Evolutionary conservation across 1,139 yeast genomes (phyloP).

Genomic region (Yamadazyma trypodendri): DNA sequence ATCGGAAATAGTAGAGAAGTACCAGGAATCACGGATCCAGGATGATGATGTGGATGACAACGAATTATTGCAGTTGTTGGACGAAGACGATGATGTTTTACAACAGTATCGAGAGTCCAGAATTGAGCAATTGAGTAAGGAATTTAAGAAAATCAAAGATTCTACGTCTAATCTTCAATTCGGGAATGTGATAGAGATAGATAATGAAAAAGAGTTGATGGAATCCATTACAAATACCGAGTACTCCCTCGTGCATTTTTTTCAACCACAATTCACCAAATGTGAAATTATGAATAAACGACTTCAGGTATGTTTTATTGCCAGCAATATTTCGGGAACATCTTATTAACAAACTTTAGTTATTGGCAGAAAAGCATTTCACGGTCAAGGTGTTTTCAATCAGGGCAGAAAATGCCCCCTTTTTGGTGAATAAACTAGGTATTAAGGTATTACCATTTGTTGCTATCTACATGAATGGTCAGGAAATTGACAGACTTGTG

Average conservation of each 20-base stretch:
- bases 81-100: constrained; percentile 31
- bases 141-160: constrained; percentile 39
- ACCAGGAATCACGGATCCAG: constrained; percentile 36
- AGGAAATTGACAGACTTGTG: constrained; percentile 55
- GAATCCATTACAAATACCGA: constrained; percentile 44
- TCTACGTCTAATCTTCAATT: constrained; percentile 21
- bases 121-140: constrained; percentile 46
- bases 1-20: constrained; percentile 36
- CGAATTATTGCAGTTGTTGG: constrained; percentile 36
- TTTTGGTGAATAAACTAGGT: constrained; percentile 59
- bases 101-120: constrained; percentile 48
- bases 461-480: constrained; percentile 58
- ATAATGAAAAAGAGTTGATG: constrained; percentile 57
- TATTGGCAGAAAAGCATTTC: constrained; percentile 55
- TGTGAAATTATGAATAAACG: constrained; percentile 59
- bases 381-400: constrained; percentile 54
- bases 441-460: constrained; percentile 74
- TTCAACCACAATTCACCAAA: constrained; percentile 57
- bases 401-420: constrained; percentile 69
- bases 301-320: constrained; percentile 21
- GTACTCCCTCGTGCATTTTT: constrained; percentile 61
- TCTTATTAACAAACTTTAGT: constrained; percentile 6
- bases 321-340: no score
- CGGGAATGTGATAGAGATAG: constrained; percentile 36
- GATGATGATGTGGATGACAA: constrained; percentile 29